Evolutionary conservation across 2,329 filamentous ascomycete genomes (phyloP).

Genomic region (Colletotrichum plurivorum): DNA sequence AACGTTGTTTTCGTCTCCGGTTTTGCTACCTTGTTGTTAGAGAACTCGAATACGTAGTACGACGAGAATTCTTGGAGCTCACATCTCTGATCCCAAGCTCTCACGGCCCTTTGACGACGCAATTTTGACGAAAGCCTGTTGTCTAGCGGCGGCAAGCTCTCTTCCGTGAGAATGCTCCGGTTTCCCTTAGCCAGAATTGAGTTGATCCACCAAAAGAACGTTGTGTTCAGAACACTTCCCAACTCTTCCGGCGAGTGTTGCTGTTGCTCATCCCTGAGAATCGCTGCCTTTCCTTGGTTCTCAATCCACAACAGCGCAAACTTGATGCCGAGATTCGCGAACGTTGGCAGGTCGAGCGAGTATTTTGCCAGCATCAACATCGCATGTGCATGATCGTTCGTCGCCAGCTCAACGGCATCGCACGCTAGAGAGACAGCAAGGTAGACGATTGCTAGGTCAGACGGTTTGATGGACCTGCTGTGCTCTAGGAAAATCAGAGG

Average conservation of each 20-base stretch:
- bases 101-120: conserved; percentile 8
- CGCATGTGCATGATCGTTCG: too few relatives aligned
- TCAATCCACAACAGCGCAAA: neutral
- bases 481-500: conserved; percentile 16
- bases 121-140: conserved; percentile 2
- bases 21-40: conserved; percentile 10
- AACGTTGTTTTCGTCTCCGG: conserved; percentile 16
- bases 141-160: neutral
- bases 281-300: neutral
- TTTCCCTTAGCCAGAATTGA: conserved; percentile 10
- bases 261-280: neutral
- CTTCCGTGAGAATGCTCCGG: conserved; percentile 1
- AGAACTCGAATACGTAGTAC: neutral
- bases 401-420: neutral
- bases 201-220: conserved; percentile 33
- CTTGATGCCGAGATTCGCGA: neutral
- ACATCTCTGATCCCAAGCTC: conserved; percentile 30
- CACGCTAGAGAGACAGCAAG: conserved; percentile 1
- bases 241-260: conserved; percentile 8
- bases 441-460: conserved; percentile 13
- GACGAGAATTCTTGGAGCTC: neutral
- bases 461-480: conserved; percentile 16
- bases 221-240: neutral
- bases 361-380: too few relatives aligned
- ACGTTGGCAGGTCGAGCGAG: neutral